Conservation (phyloP, 371 early-diverging fungal genomes). For the Mucor racemosus region DNA sequence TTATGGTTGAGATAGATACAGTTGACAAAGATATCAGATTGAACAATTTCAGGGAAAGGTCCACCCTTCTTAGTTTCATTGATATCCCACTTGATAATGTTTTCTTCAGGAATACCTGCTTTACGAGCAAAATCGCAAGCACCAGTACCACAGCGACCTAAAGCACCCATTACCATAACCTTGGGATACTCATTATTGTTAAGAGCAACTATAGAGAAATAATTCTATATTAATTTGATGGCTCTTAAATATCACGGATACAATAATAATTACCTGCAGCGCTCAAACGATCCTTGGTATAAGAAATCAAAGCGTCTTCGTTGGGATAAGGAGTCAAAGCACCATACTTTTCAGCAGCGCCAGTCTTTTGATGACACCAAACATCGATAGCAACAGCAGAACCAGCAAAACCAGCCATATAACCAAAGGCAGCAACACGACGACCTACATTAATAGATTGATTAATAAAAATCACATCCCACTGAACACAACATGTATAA, state of each 20-base stretch:
- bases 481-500: background rate
- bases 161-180: constrained; percentile 97
- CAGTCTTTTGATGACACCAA: constrained; percentile 84
- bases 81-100: constrained; percentile 95
- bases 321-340: constrained; percentile 84
- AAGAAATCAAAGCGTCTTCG: constrained; percentile 76
- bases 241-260: background rate
- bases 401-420: constrained; percentile 97
- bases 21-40: constrained; percentile 94
- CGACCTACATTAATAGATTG: constrained; percentile 54
- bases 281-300: constrained; percentile 74
- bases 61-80: constrained; percentile 93
- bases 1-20: constrained; percentile 93
- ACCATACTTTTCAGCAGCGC: constrained; percentile 60
- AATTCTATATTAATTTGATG: background rate
- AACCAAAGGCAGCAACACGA: constrained; percentile 97
- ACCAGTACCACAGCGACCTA: constrained; percentile 95
- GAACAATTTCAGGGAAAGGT: constrained; percentile 91
- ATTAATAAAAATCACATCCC: constrained; percentile 7
- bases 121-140: constrained; percentile 84
- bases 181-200: constrained; percentile 73
- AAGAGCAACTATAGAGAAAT: constrained; percentile 36
- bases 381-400: constrained; percentile 90
- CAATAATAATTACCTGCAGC: constrained; percentile 60
- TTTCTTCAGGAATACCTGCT: constrained; percentile 86